Percentiles rank a stretch among this genome's conserved stretches.
These are phyloP conservation scores for Pseudovirgaria hyperparasitica DNA, from an alignment of 2,329 filamentous ascomycete species.

Conservation along the genomic window DNA sequence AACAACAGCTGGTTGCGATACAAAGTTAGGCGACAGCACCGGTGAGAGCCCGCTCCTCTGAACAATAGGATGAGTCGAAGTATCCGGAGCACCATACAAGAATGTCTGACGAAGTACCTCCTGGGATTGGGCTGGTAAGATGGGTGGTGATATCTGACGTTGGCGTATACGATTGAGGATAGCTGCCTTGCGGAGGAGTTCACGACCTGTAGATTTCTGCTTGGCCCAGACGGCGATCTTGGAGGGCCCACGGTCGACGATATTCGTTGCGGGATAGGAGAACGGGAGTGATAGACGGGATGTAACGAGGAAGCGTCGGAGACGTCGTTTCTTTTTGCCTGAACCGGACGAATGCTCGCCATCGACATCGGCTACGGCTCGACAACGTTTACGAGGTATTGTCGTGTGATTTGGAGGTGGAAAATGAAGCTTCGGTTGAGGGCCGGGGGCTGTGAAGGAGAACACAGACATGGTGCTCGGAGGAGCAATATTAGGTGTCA, in stretches of 20 bases:
- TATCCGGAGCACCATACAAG: constrained; percentile 18
- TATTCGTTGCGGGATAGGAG: constrained; percentile 56
- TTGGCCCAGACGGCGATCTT: constrained; percentile 35
- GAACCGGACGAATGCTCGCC: constrained; percentile 34
- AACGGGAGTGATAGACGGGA: constrained; percentile 58
- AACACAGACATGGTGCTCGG: constrained; percentile 12
- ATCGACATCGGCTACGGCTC: constrained; percentile 46
- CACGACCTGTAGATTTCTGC: constrained; percentile 33
- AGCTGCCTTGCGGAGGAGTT: constrained; percentile 50
- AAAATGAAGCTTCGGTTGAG: constrained; percentile 21
- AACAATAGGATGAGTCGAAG: constrained; percentile 16
- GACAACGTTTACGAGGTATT: constrained; percentile 35
- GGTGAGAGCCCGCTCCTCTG: too few species aligned
- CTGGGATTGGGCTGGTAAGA: constrained; percentile 2
- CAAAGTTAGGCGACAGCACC: too few species aligned
- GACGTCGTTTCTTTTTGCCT: constrained; percentile 51
- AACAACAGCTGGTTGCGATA: background rate
- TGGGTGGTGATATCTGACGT: constrained; percentile 2
- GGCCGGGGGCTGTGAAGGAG: constrained; percentile 17
- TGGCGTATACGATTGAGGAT: constrained; percentile 50
- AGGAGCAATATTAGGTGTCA: constrained; percentile 6
- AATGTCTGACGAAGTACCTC: constrained; percentile 1
- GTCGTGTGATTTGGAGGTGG: constrained; percentile 10
- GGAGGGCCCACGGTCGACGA: constrained; percentile 47
- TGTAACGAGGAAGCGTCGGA: constrained; percentile 51